Base-by-base conservation (phyloP, 192 early-diverging fungal species). In the Cetraspora pellucida region DNA sequence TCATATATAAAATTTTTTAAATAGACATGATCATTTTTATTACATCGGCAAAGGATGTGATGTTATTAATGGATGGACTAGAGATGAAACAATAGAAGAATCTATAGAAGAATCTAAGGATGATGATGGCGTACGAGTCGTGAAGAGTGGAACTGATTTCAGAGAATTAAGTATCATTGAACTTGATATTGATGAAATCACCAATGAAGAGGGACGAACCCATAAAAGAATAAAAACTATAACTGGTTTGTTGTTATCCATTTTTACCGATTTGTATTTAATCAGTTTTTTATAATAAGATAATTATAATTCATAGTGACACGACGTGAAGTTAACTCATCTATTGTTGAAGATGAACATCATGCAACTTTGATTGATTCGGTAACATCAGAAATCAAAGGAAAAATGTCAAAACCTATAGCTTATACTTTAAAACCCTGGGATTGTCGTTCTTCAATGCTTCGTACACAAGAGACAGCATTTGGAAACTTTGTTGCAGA, bases 141-240 rank as follows among this genome's bases (percentile, higher is more conserved):
- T 91, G n/a, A 91, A 90, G 68, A 90, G 89, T 73, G 89, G 90
- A 45, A 90, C 90, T 0, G 90, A 91, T 72, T 91, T 91, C 70
- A 83, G 90, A 60, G 89, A 90, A 74, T 81, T 91, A 11, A 86
- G 84, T 73, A 82, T 86, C 37, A 57, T 90, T 3, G 75, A 83
- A 9, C 47, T 88, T 52, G 54, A 77, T 37, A 25, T 74, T 46
- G 81, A 77, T 46, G 69, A 79, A 49, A 23, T 63, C 21, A 78
- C 71, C 45, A 71, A 72, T 52, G 49, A 23, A 13, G 58, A 74
- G 4, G 60, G 73, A 23, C 59, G 73, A 27, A 64, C 21, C 7
- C 61, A 17, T 6, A 82, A 82, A 21, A 54, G 21, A 14, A 79
- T 85, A 16, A 67, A 79, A 45, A 49, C 28, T 27, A 57, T 80